Evolutionary conservation across 2,329 filamentous ascomycete genomes (phyloP).

Genomic region (Lasiodiplodia sp.): DNA sequence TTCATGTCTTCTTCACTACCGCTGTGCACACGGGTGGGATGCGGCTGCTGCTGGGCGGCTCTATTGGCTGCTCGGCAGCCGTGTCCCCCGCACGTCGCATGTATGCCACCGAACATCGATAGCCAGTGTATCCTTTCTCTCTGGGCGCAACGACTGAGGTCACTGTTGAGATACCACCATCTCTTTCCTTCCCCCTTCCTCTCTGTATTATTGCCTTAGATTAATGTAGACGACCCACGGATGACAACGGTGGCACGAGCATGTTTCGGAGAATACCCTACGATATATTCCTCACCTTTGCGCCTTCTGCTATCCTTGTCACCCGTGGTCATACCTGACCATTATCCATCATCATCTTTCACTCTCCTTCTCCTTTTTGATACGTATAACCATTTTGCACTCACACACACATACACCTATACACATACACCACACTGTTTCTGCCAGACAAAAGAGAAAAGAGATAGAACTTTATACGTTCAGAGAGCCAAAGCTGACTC

Average conservation of each 20-base stretch:
- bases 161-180: conserved; percentile 26
- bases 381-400: conserved; percentile 37
- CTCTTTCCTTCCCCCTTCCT: conserved; percentile 27
- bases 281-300: conserved; percentile 26
- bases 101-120: conserved; percentile 28
- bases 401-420: conserved; percentile 32
- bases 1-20: conserved; percentile 24
- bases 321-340: conserved; percentile 6
- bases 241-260: conserved; percentile 18
- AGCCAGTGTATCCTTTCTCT: conserved; percentile 24
- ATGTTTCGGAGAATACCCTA: conserved; percentile 16
- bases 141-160: conserved; percentile 20
- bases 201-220: conserved; percentile 31
- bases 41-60: conserved; percentile 1
- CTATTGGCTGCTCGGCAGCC: neutral
- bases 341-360: neutral
- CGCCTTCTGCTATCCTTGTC: conserved; percentile 25
- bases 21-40: conserved; percentile 18
- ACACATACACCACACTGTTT: conserved; percentile 34
- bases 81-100: conserved; percentile 19
- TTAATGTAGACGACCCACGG: conserved; percentile 27
- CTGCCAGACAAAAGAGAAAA: conserved; percentile 37
- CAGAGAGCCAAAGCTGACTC: conserved; percentile 37
- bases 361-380: conserved; percentile 20
- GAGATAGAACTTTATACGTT: conserved; percentile 37